Evolutionary conservation across 164 flowering plant genomes (phyloP), one percentile per base, ranked within the genome.

Genomic region (Buxus sempervirens): DNA sequence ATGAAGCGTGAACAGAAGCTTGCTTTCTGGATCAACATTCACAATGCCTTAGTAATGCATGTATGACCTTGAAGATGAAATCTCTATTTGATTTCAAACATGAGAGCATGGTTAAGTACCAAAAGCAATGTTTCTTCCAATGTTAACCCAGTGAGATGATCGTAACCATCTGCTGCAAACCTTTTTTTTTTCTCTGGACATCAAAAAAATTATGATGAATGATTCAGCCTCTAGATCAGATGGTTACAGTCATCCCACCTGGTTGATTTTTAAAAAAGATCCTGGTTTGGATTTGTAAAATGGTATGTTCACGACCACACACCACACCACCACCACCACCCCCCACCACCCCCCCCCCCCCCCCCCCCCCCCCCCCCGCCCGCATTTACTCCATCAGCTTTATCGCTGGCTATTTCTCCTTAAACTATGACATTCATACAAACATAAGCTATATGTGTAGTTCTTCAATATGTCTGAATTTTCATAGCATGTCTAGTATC

Each of bases 21-120:
- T 57, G 86, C 87, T 0, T 86, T 85, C 65, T 88, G 90, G 89
- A 83, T 86, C 66, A 86, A 88, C 75, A 81, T 88, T 59, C 89
- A 88, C 78, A 88, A 88, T 79, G 85, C 93, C 42, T 69, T 88
- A 73, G 75, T 83, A 72, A 86, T 88, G 90, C 90, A 86, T 77
- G 90, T 88, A 82, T 32, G 78, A 60, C 21, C 28, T 53, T 45
- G 24, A 21, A 67, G 26, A n/a, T 65, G 25, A 36, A n/a, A 42
- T 60, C 63, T 55, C 41, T 9, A 54, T 59, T 54, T 59, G 41
- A 27, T 45, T 64, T 26, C 26, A 14, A n/a, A n/a, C 22, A 56
- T 23, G 28, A 56, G 19, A 19, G 45, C 36, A 20, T 28, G 10
- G 26, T 22, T 57, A 32, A 32, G 38, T 32, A 32, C 7, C 38